Percentiles rank a stretch among this genome's conserved stretches.
Evolutionary conservation across 139 green algal species (phyloP).

Genomic region (Ostreobium quekettii): DNA sequence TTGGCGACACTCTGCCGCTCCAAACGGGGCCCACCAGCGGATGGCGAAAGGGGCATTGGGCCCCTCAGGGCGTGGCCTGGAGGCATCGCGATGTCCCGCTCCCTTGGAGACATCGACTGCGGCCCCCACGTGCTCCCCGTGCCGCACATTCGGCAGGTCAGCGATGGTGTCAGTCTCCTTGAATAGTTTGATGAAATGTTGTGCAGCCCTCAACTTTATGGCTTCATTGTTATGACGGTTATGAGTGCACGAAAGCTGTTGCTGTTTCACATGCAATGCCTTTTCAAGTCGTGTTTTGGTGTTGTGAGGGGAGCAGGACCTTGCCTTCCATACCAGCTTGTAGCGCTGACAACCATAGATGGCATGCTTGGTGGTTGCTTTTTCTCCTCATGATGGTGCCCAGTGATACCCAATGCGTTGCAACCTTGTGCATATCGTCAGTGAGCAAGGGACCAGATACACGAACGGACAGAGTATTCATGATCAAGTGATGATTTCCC

Average conservation of each 20-base stretch:
- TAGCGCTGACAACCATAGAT: too few relatives aligned
- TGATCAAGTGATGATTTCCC: too few relatives aligned
- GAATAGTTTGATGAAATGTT: not conserved
- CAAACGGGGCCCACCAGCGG: conserved; percentile 45
- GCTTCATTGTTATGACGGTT: not conserved
- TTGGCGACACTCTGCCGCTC: conserved; percentile 51
- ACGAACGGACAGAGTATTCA: too few relatives aligned
- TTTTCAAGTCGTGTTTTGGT: not conserved
- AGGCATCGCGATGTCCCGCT: conserved; percentile 73
- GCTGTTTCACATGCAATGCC: not conserved
- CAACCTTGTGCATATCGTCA: too few relatives aligned
- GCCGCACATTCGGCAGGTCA: conserved; percentile 75
- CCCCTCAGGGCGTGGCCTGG: conserved; percentile 84
- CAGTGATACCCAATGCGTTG: too few relatives aligned
- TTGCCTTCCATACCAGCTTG: not conserved
- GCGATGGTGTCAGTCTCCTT: not conserved
- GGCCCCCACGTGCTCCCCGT: conserved; percentile 69
- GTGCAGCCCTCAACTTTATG: not conserved
- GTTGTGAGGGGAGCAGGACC: not conserved
- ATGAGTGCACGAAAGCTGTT: not conserved
- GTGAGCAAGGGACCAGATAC: too few relatives aligned
- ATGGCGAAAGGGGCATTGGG: conserved; percentile 58
- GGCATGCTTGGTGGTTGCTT: too few relatives aligned
- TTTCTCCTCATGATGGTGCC: too few relatives aligned
- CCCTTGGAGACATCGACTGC: conserved; percentile 80